Evolutionary conservation across 2,329 filamentous ascomycete genomes (phyloP).

Genomic region (Cytospora schulzeri): DNA sequence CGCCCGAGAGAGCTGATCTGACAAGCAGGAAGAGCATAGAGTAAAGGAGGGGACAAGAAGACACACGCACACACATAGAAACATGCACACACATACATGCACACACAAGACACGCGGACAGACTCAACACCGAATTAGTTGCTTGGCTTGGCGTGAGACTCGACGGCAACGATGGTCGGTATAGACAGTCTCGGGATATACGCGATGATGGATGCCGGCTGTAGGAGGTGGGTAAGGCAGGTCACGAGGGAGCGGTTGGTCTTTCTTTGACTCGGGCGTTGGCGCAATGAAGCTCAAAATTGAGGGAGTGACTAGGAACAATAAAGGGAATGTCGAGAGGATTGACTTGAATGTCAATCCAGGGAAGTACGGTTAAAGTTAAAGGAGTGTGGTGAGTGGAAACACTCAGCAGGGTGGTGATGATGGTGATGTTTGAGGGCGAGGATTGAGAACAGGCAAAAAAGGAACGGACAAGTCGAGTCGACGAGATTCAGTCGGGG

Average conservation of each 20-base stretch:
- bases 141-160: no score
- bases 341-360: not conserved
- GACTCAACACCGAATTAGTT: no score
- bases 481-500: not conserved
- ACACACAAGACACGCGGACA: no score
- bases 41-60: not conserved
- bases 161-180: not conserved
- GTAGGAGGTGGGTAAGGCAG: not conserved
- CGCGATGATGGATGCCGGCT: not conserved
- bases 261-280: not conserved
- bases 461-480: constrained; percentile 9
- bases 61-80: not conserved
- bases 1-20: no score
- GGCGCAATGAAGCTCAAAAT: not conserved
- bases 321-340: not conserved
- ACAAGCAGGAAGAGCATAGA: no score
- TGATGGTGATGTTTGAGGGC: not conserved
- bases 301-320: not conserved
- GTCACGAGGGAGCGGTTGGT: not conserved
- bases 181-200: not conserved
- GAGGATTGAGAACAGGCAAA: constrained; percentile 1
- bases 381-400: constrained; percentile 2
- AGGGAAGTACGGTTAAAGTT: not conserved
- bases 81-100: not conserved
- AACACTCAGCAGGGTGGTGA: not conserved